Percentiles rank a stretch among this genome's conserved stretches.
phyloP scores from a whole-genome alignment of 2,329 filamentous ascomycete genomes.

The Arthrobotrys musiformis region DNA sequence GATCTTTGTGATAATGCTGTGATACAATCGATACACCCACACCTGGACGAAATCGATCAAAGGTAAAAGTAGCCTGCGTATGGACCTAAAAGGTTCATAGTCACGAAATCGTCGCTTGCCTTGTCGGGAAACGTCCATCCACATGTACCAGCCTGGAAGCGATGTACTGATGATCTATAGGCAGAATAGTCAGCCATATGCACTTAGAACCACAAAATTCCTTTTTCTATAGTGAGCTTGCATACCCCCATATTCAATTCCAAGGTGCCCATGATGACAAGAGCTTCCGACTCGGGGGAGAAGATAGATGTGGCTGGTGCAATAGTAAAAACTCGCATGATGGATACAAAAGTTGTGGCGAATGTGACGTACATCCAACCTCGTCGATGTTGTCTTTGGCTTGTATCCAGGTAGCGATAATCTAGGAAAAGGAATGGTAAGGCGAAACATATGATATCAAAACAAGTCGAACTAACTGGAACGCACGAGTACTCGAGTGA shows the following conservation, averaged over 20 bases:
- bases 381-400: neutral
- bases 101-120: slow-evolving; percentile 20
- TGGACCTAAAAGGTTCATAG: slow-evolving; percentile 17
- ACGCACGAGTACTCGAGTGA: neutral
- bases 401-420: neutral
- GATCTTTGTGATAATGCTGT: neutral
- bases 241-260: slow-evolving; percentile 50
- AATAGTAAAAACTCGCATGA: slow-evolving; percentile 28
- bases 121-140: slow-evolving; percentile 27
- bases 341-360: slow-evolving; percentile 18
- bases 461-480: slow-evolving; percentile 20
- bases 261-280: slow-evolving; percentile 30
- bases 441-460: slow-evolving; percentile 33
- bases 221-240: too few species aligned
- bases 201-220: neutral
- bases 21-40: neutral
- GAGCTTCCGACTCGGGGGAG: slow-evolving; percentile 30
- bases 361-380: slow-evolving; percentile 45
- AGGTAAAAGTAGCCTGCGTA: neutral
- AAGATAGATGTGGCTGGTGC: slow-evolving; percentile 29
- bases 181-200: neutral
- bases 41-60: neutral
- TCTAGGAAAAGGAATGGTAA: slow-evolving; percentile 38
- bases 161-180: slow-evolving; percentile 41
- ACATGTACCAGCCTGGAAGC: slow-evolving; percentile 27